These are phyloP conservation scores for Pichia sp. DNA, from an alignment of 1,139 yeast genomes.

Conservation along the genomic window DNA sequence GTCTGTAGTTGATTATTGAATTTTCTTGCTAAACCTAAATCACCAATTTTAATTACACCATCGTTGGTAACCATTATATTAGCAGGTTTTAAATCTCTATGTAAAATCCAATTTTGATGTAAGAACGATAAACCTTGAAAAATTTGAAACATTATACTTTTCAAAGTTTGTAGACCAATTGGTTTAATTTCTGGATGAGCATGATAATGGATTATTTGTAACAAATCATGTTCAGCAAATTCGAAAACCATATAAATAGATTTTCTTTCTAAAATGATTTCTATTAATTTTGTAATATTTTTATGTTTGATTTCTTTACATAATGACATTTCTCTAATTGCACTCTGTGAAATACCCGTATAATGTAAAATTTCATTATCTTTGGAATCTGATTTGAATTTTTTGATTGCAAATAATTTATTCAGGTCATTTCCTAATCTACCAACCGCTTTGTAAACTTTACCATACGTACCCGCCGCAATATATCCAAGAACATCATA, in stretches of 20 bases:
- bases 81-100: conserved; percentile 94
- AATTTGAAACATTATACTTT: conserved; percentile 87
- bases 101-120: conserved; percentile 94
- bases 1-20: conserved; percentile 87
- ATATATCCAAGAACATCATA: conserved; percentile 90
- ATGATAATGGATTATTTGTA: conserved; percentile 90
- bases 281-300: conserved; percentile 73
- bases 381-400: conserved; percentile 90
- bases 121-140: conserved; percentile 84
- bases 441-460: conserved; percentile 81
- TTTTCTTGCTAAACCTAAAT: conserved; percentile 86
- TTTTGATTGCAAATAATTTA: conserved; percentile 71
- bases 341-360: conserved; percentile 94
- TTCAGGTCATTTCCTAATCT: conserved; percentile 16
- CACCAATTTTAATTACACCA: conserved; percentile 93
- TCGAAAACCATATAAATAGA: conserved; percentile 93
- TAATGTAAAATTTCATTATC: conserved; percentile 81
- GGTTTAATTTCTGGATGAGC: conserved; percentile 80
- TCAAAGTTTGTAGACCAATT: conserved; percentile 70
- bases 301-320: conserved; percentile 81
- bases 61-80: conserved; percentile 89
- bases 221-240: conserved; percentile 89
- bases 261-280: conserved; percentile 83
- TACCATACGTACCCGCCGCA: conserved; percentile 98
- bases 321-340: conserved; percentile 91